phyloP scores from a whole-genome alignment of 2,329 filamentous ascomycete species.

The Neonectria faginata region DNA sequence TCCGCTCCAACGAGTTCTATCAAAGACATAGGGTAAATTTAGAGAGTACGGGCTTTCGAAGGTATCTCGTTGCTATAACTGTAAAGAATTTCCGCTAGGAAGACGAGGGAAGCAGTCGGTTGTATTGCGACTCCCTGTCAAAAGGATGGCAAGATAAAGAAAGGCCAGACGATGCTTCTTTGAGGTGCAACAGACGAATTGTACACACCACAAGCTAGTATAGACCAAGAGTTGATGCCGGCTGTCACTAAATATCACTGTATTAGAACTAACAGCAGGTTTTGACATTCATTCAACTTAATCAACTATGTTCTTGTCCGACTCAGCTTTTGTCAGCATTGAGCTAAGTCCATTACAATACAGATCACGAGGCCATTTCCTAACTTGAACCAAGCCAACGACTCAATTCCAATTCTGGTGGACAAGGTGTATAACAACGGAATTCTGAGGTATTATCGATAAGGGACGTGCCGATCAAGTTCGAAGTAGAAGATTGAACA shows the following conservation, averaged over 20 bases:
- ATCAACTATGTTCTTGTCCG: neutral
- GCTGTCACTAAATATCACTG: no score
- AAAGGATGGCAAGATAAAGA: neutral
- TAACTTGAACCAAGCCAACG: no score
- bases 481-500: no score
- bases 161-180: neutral
- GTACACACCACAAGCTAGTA: neutral
- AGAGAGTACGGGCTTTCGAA: neutral
- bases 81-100: neutral
- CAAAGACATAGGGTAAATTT: neutral
- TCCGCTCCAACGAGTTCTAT: neutral
- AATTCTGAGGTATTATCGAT: no score
- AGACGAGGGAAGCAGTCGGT: neutral
- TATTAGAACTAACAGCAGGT: neutral
- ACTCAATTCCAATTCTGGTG: no score
- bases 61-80: neutral
- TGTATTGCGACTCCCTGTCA: neutral
- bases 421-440: no score
- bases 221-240: no score
- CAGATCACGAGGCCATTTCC: no score
- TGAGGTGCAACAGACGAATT: neutral
- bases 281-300: neutral
- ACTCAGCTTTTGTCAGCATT: neutral
- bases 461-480: no score
- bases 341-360: neutral